Evolutionary conservation across 495 filamentous ascomycete species (phyloP), one percentile per base, ranked within the genome.

Genomic region (Tuber microsphaerosporum): DNA sequence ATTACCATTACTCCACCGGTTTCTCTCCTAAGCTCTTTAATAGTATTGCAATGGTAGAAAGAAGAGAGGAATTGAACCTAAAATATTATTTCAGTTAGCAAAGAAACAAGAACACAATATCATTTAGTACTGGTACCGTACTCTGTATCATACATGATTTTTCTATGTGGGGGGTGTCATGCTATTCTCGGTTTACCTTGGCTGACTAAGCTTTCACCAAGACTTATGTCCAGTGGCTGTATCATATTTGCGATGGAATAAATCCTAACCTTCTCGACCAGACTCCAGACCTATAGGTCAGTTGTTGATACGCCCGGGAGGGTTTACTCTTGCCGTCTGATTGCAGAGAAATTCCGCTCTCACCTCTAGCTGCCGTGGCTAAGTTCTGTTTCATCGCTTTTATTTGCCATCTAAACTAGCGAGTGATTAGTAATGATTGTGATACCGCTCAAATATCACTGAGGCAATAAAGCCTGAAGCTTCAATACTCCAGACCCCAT

Each of bases 221-320:
- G 37, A 39, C 37, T 39, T 39, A 39, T 39, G 37, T 39, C 37
- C 37, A 39, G 4, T 39, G 37, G 4, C 37, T 39, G 37, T 39
- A 39, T 39, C 4, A 39, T 4, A 8, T 78, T 69, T 45, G 73
- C 79, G 34, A 77, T 42, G 31, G 56, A 17, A 31, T 26, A 17
- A 65, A 31, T 3, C 10, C 56, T 17, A 65, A 34, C 56, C 14
- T 31, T 14, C 12, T 12, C 10, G 26, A 14, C 56, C 14, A 56
- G 44, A 45, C 16, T 43, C 56, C 16, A 61, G 46, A 9, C 46
- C 20, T 61, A 4, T 31, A n/a, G n/a, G 51, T 9, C 51, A 31
- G 5, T 17, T 65, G 26, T 19, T 26, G 14, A 34, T 34, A 65
- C 14, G 14, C 4, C 3, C 26, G n/a, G 2, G 22, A 10, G 22